These are phyloP conservation scores for Penicillium tannophilum DNA, from an alignment of 495 filamentous ascomycete species.

Conservation along the genomic window DNA sequence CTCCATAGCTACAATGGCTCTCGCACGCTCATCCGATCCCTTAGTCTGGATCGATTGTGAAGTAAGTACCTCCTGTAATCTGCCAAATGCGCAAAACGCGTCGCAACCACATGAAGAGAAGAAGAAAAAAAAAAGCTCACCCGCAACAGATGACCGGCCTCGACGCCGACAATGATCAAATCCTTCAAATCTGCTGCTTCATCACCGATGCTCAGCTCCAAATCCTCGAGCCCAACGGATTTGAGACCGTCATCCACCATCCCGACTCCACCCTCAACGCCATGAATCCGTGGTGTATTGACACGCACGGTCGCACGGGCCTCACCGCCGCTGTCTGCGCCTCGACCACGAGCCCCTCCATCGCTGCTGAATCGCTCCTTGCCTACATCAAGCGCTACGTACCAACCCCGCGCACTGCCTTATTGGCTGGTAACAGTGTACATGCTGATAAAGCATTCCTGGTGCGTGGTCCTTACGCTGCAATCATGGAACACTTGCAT, in stretches of 20 bases:
- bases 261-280: constrained; percentile 65
- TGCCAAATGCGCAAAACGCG: constrained; percentile 3
- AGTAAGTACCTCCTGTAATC: constrained; percentile 45
- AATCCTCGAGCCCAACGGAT: constrained; percentile 74
- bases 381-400: constrained; percentile 74
- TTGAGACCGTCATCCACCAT: constrained; percentile 79
- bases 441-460: constrained; percentile 89
- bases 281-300: constrained; percentile 76
- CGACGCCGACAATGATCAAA: constrained; percentile 72
- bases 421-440: constrained; percentile 90
- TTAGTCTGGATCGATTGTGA: constrained; percentile 92
- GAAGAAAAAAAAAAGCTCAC: background rate
- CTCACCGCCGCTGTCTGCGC: constrained; percentile 74
- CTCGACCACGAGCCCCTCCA: constrained; percentile 69
- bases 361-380: constrained; percentile 73
- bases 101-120: background rate
- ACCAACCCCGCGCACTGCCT: constrained; percentile 60
- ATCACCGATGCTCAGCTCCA: constrained; percentile 80
- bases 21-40: constrained; percentile 56
- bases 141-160: constrained; percentile 86
- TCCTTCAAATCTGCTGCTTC: constrained; percentile 93
- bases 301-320: constrained; percentile 68
- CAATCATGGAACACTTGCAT: constrained; percentile 74
- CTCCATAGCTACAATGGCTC: constrained; percentile 36
- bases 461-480: constrained; percentile 67